Base-by-base conservation (phyloP, 257 asterid species). In the Fraxinus pennsylvanica region DNA sequence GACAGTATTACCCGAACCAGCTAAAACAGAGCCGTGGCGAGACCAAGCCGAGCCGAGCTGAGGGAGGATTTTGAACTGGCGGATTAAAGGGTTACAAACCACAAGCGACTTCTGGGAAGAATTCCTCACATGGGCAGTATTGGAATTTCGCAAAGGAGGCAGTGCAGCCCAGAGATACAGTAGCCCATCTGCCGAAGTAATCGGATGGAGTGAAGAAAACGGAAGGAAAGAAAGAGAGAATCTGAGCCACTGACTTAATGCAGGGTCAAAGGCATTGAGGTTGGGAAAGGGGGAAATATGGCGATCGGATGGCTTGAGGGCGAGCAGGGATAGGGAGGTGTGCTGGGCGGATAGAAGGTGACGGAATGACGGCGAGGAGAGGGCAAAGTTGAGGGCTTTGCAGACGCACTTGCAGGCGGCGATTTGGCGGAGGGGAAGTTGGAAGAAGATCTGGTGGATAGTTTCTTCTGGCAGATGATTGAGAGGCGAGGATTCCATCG, bases 41-140 rank as follows among this genome's bases (percentile, higher is more conserved):
- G 96, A 95, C 99, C 99, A 95, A 47, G 99, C 99, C 0, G 98
- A 92, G 76, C 99, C 99, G 74, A 95, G 91, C 88, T 91, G 99
- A 5, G 99, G 99, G 5, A 95, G 90, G 75, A 88, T 89, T 74
- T 76, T 90, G 71, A 80, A 95, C 25, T 81, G 81, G 8, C 85
- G 81, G 43, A 96, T 89, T 73, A 94, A 82, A 29, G 98, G 98
- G 80, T 94, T 94, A 66, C 99, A 94, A 1, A 90, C 96, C 10
- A 94, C 84, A 27, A 92, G 92, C 74, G 92, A 87, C 80, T 94
- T 94, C 63, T 77, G 86, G 81, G 90, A 68, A 59, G 67, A 21
- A 68, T 78, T 82, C 57, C 47, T 87, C 2, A 78, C 9, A 30
- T 77, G 41, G 85, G 77, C 3, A 39, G 75, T 78, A 4, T 72